These are phyloP conservation scores for Aspergillus piperis DNA, from an alignment of 2,329 filamentous ascomycete genomes.

Conservation along the genomic window DNA sequence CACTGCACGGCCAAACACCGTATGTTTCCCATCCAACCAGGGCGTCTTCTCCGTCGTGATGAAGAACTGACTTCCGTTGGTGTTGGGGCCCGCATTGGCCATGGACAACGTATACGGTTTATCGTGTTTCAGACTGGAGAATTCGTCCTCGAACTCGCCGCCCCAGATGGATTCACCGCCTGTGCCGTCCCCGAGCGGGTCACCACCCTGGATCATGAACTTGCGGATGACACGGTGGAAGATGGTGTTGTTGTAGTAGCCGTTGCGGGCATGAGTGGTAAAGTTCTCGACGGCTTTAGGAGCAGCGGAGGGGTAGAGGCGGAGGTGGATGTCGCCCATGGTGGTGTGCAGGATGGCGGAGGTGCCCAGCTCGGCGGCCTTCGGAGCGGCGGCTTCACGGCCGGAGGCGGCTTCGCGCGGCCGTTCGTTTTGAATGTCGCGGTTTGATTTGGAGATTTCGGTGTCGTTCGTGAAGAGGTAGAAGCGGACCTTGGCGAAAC, in stretches of 20 bases:
- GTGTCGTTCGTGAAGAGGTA: conserved; percentile 97
- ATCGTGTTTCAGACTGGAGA: conserved; percentile 86
- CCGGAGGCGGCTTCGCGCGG: conserved; percentile 64
- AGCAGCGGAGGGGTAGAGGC: conserved; percentile 88
- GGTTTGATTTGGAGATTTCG: conserved; percentile 76
- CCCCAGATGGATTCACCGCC: conserved; percentile 93
- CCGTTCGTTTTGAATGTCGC: conserved; percentile 94
- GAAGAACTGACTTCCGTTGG: conserved; percentile 96
- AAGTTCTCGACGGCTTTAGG: conserved; percentile 98
- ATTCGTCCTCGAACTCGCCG: conserved; percentile 90
- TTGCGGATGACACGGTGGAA: conserved; percentile 97
- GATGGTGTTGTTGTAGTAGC: conserved; percentile 96
- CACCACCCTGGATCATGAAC: conserved; percentile 93
- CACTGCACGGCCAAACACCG: conserved; percentile 87
- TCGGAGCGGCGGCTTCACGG: conserved; percentile 54
- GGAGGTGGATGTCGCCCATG: conserved; percentile 89
- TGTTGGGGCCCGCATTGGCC: conserved; percentile 95
- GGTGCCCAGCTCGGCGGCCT: conserved; percentile 71
- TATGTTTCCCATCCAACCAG: conserved; percentile 97
- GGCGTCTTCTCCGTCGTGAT: conserved; percentile 97
- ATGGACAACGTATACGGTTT: conserved; percentile 96
- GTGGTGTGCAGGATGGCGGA: conserved; percentile 88
- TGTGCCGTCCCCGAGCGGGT: conserved; percentile 84
- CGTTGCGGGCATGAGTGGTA: conserved; percentile 81
- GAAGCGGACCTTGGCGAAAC: conserved; percentile 84